phyloP scores from a whole-genome alignment of 768 basidiomycete genomes.

The Naganishia antarctica region DNA sequence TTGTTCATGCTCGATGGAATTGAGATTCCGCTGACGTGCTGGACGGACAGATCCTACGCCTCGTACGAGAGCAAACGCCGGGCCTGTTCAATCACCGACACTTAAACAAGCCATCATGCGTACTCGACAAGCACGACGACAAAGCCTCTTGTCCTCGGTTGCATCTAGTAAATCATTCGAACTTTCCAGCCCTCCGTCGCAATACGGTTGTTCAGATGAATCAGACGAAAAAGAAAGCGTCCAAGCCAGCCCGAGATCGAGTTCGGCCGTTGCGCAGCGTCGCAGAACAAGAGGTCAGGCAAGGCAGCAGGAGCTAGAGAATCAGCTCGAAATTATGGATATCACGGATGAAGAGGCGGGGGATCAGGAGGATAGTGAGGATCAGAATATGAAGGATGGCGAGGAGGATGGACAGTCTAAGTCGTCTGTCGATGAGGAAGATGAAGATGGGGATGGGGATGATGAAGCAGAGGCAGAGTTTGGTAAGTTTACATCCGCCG shows the following conservation, averaged over 20 bases:
- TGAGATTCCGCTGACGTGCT: neutral
- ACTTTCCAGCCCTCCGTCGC: neutral
- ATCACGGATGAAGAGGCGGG: conserved; percentile 32
- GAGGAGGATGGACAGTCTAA: conserved; percentile 33
- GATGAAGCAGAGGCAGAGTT: conserved; percentile 44
- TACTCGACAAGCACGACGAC: conserved; percentile 3
- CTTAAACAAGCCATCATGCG: conserved; percentile 4
- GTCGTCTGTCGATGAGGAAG: conserved; percentile 33
- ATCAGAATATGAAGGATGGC: conserved; percentile 24
- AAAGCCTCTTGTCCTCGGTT: neutral
- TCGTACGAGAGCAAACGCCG: neutral
- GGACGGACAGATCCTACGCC: conserved; percentile 2
- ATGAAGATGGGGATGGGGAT: conserved; percentile 29
- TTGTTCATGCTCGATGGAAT: too few species aligned
- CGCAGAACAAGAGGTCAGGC: conserved; percentile 5
- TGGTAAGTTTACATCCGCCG: conserved; percentile 22
- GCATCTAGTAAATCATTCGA: conserved; percentile 8
- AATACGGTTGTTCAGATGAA: neutral
- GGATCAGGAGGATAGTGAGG: conserved; percentile 6
- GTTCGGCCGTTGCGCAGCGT: neutral
- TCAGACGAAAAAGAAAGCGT: conserved; percentile 7
- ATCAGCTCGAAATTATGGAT: conserved; percentile 31
- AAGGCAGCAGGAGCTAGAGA: conserved; percentile 25
- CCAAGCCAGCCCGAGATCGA: neutral
- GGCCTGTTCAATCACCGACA: neutral